Base-by-base conservation (phyloP, 768 basidiomycete genomes). In the Mycena galericulata region DNA sequence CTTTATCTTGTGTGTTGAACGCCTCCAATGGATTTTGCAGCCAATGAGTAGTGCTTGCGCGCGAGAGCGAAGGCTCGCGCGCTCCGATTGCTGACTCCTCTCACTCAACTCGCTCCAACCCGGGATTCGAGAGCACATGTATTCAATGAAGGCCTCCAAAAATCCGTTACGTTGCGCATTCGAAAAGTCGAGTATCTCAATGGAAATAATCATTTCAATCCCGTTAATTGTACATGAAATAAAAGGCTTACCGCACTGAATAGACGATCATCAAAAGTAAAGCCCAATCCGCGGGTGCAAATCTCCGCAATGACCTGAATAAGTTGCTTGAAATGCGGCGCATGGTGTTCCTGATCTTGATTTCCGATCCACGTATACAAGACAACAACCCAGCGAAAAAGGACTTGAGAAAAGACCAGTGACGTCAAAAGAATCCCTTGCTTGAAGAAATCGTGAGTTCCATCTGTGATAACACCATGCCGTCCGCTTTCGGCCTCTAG, bases 181-280 rank as follows among this genome's bases (percentile, higher is more conserved):
- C 9, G 63, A 65, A 51, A 65, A 65, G 27, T 65, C 63, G 34
- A 65, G 54, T 3, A 65, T 49, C 63, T 65, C 18, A 9, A 22
- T 8, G 7, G n/a, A 22, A 26, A 3, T 27, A n/a, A n/a, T n/a
- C n/a, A n/a, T n/a, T n/a, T 30, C 8, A 45, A 20, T 27, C 1
- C 29, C 2, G n/a, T 46, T 12, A 3, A 18, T 3, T 20, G 18
- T 20, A 15, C 34, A 34, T 8, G 20, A 27, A 4, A 10, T 9
- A 43, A 30, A 10, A 32, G 36, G 5, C 41, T 24, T 34, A 32
- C 62, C 20, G 49, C 51, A 29, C 49, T 55, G 32, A 43, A 55
- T 1, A 64, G 17, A 4, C 36, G 49, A 4, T 64, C 51, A 10
- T 53, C 51, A 22, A 63, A 65, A 2, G 43, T 36, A 29, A 26